Conservation (phyloP, 169 alveolate species). For the Besnoitia besnoiti region DNA sequence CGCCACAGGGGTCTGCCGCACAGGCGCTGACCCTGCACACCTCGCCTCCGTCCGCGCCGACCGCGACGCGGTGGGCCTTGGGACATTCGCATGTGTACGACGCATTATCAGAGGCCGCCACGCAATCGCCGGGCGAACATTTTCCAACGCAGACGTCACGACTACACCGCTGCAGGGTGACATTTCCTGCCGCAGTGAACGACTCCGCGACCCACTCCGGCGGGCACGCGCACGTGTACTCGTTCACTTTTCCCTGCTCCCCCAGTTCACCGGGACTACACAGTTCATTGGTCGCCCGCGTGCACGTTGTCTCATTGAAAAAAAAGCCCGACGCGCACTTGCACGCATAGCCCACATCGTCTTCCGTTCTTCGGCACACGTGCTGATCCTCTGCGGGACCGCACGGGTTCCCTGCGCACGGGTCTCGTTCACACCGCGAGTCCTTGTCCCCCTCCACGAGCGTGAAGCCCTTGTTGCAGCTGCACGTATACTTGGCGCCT, state of each 20-base stretch:
- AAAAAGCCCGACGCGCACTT: background rate
- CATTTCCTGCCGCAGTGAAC: background rate
- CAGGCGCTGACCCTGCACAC: background rate
- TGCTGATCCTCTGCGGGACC: background rate
- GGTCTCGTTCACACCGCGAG: background rate
- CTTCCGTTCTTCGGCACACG: background rate
- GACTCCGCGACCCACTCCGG: background rate
- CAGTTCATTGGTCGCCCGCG: background rate
- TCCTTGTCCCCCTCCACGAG: background rate
- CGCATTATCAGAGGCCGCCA: background rate
- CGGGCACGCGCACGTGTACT: slow-evolving; percentile 16
- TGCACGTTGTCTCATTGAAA: too few species aligned
- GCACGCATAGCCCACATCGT: background rate
- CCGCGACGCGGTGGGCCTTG: background rate
- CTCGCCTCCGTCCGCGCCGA: background rate
- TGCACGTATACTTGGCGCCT: background rate
- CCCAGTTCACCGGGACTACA: background rate
- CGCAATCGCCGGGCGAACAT: too few species aligned
- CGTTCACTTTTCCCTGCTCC: background rate
- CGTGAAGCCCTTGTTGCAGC: background rate
- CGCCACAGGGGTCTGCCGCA: slow-evolving; percentile 1
- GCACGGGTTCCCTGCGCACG: background rate
- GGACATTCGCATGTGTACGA: background rate
- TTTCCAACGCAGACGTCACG: background rate
- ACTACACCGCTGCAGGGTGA: background rate